A percentile compares a stretch with the other conserved stretches of the same genome.
Conservation (phyloP, 257 asterid genomes). For the Solanum infundibuliforme region DNA sequence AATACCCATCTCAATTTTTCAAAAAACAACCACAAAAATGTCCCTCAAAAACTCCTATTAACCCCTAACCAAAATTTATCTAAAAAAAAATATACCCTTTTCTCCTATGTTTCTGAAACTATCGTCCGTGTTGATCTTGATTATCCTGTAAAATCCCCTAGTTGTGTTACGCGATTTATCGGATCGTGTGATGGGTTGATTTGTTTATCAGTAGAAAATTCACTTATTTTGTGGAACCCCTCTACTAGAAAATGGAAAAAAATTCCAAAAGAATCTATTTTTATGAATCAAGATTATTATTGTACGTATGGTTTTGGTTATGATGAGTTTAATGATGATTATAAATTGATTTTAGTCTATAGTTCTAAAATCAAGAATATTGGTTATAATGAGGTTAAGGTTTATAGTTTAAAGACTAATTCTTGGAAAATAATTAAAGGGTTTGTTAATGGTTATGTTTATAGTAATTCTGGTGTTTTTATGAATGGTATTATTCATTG, state of each 20-base stretch:
- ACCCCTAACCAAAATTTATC: not conserved
- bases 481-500: not conserved
- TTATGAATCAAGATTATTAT: not conserved
- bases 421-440: not conserved
- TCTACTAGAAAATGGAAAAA: not conserved
- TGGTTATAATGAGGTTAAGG: not conserved
- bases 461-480: not conserved
- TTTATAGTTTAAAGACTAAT: not conserved
- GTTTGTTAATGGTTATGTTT: not conserved
- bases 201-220: not conserved
- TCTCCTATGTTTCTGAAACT: not conserved
- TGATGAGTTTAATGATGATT: not conserved
- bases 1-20: not conserved
- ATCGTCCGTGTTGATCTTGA: not conserved
- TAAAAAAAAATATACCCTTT: not conserved
- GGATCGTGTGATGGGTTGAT: not conserved
- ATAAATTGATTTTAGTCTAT: not conserved
- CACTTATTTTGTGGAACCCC: not conserved
- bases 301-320: not conserved
- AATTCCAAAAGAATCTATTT: not conserved
- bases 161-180: not conserved
- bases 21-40: not conserved
- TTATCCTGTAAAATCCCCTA: not conserved
- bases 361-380: not conserved
- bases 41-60: not conserved